Conservation (phyloP, 2,329 filamentous ascomycete genomes). For the Ceratocystiopsis sp. region DNA sequence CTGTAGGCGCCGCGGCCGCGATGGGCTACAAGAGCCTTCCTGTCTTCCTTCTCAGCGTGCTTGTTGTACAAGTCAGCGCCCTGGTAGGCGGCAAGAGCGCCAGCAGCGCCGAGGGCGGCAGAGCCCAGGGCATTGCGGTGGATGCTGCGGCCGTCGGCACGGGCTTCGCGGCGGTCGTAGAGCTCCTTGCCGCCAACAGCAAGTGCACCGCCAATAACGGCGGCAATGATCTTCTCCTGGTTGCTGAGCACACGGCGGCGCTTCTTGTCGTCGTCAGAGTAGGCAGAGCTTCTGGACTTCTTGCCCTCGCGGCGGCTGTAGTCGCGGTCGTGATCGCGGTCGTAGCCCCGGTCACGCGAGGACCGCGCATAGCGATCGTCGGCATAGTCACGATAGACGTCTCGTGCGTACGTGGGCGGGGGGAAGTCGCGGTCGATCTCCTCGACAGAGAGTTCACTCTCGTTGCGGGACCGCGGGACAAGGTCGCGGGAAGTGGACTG, state of each 20-base stretch:
- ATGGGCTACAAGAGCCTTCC: constrained; percentile 34
- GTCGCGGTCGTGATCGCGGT: constrained; percentile 8
- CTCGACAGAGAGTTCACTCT: constrained; percentile 61
- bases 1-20: constrained; percentile 36
- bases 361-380: constrained; percentile 25
- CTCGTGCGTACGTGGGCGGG: constrained; percentile 40
- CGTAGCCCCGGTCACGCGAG: constrained; percentile 20
- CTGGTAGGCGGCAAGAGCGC: constrained; percentile 46
- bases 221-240: constrained; percentile 49
- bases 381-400: constrained; percentile 44
- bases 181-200: constrained; percentile 50
- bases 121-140: constrained; percentile 42
- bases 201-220: constrained; percentile 45
- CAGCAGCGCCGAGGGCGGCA: constrained; percentile 45
- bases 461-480: constrained; percentile 45
- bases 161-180: constrained; percentile 44
- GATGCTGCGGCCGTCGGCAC: constrained; percentile 27
- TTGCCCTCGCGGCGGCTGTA: constrained; percentile 32
- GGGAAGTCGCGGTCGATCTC: constrained; percentile 75
- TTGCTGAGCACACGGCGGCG: constrained; percentile 38
- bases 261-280: constrained; percentile 40
- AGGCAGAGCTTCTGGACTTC: constrained; percentile 30
- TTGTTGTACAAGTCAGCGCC: constrained; percentile 48
- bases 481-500: constrained; percentile 36
- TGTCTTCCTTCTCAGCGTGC: constrained; percentile 35